Conservation (phyloP, 371 early-diverging fungal species). For the Haplosporangium sp. region DNA sequence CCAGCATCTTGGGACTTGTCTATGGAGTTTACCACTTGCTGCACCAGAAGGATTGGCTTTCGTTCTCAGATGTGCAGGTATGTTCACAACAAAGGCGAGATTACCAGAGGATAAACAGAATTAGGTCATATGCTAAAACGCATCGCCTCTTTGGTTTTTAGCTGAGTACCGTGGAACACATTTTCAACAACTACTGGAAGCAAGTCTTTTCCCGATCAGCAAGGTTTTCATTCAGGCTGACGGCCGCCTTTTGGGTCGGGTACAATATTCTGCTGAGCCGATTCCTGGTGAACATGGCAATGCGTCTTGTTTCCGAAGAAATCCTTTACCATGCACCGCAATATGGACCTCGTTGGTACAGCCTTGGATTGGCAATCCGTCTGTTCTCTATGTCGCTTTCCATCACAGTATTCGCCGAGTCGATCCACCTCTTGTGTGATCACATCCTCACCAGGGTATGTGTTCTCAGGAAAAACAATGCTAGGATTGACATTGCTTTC, state of each 20-base stretch:
- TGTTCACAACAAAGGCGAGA: background rate
- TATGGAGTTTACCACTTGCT: constrained; percentile 54
- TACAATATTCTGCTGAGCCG: constrained; percentile 59
- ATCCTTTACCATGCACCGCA: constrained; percentile 36
- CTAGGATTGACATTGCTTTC: background rate
- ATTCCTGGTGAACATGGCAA: constrained; percentile 35
- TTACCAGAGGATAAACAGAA: background rate
- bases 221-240: constrained; percentile 58
- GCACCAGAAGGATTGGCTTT: constrained; percentile 43
- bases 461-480: background rate
- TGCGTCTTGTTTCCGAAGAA: constrained; percentile 34
- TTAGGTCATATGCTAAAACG: too few species aligned
- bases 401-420: constrained; percentile 51
- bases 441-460: constrained; percentile 51
- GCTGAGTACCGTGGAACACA: constrained; percentile 21
- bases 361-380: constrained; percentile 23
- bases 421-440: constrained; percentile 61
- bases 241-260: constrained; percentile 60
- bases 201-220: constrained; percentile 7
- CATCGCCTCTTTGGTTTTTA: constrained; percentile 13
- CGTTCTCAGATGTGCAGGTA: constrained; percentile 60
- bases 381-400: constrained; percentile 32
- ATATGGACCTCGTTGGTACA: constrained; percentile 53
- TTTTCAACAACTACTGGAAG: constrained; percentile 24
- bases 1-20: constrained; percentile 44